Conservation (phyloP, 2,329 filamentous ascomycete species). For the Trichoderma sp. region DNA sequence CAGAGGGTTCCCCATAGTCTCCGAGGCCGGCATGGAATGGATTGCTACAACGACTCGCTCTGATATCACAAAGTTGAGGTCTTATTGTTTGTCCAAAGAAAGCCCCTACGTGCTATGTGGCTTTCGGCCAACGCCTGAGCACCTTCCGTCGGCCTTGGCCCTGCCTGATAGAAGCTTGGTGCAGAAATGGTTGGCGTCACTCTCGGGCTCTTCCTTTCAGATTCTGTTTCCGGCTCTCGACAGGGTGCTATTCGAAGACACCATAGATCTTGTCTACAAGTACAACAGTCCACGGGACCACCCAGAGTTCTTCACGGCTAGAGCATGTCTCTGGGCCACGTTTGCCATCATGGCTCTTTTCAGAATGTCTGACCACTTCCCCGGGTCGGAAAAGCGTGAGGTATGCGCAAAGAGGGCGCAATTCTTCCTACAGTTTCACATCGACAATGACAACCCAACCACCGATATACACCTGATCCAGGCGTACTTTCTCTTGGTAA, state of each 20-base stretch:
- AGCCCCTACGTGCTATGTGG: too few species aligned
- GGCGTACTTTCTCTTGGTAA: not conserved
- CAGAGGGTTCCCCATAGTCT: conserved; percentile 6
- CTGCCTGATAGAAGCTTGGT: not conserved
- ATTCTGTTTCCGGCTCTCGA: conserved; percentile 1
- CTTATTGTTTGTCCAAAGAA: not conserved
- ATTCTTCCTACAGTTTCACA: too few species aligned
- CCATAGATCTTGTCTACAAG: not conserved
- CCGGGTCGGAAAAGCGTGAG: too few species aligned
- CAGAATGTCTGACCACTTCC: too few species aligned
- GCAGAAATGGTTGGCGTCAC: not conserved
- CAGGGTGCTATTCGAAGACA: not conserved
- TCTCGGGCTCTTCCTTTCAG: not conserved
- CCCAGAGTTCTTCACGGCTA: not conserved
- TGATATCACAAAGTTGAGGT: too few species aligned
- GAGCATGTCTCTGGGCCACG: conserved; percentile 9
- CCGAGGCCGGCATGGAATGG: not conserved
- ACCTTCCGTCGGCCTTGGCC: too few species aligned
- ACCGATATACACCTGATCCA: too few species aligned
- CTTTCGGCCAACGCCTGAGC: too few species aligned
- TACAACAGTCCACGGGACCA: too few species aligned
- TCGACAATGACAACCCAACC: too few species aligned
- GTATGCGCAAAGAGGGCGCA: not conserved
- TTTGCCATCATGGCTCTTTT: not conserved
- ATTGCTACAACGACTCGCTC: too few species aligned